Conservation (phyloP, 441 rosid genomes). For the Corymbia calophylla region DNA sequence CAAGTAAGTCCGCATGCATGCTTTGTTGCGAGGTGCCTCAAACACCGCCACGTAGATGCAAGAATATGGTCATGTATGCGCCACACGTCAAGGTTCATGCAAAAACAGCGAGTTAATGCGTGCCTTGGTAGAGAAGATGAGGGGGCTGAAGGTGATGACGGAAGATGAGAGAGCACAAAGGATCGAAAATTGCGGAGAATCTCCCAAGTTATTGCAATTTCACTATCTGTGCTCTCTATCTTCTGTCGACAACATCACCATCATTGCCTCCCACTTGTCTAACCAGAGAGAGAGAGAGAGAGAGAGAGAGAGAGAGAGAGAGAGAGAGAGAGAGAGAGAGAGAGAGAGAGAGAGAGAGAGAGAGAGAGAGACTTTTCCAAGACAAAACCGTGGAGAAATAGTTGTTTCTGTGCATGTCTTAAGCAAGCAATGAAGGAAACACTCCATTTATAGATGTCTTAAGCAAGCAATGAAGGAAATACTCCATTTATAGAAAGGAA, state of each 20-base stretch:
- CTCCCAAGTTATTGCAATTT: background rate
- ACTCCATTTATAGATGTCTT: background rate
- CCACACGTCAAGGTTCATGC: background rate
- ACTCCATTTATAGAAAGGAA: background rate
- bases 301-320: background rate
- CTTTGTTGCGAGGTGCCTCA: background rate
- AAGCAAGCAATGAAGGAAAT: too few relatives aligned
- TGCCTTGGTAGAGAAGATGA: background rate
- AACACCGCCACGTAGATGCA: background rate
- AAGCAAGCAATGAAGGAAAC: too few relatives aligned
- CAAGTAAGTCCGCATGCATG: background rate
- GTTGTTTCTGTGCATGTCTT: background rate
- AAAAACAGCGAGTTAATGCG: background rate
- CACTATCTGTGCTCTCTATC: slow-evolving; percentile 8
- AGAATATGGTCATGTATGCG: background rate
- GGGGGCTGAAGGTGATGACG: background rate
- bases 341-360: background rate
- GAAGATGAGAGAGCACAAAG: slow-evolving; percentile 7
- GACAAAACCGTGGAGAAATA: background rate
- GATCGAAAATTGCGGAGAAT: background rate
- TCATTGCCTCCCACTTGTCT: background rate
- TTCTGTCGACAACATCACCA: slow-evolving; percentile 5
- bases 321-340: background rate
- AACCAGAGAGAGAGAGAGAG: background rate
- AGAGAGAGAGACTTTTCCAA: background rate